Evolutionary conservation across 768 basidiomycete genomes (phyloP).

Genomic region (Lentinula lateritia): DNA sequence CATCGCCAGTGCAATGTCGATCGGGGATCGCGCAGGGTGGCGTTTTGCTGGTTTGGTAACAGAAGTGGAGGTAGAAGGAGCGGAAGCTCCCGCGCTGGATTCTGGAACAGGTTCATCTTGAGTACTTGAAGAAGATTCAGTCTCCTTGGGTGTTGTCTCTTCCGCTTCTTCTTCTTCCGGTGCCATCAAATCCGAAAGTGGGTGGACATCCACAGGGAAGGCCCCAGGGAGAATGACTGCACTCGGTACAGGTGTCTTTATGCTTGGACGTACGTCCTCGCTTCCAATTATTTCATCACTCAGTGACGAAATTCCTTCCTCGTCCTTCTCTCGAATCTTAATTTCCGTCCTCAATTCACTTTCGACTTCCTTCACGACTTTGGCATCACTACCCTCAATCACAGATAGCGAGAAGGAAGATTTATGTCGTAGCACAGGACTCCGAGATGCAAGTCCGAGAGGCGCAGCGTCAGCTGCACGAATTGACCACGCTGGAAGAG

Average conservation of each 20-base stretch:
- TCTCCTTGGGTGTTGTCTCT: not conserved
- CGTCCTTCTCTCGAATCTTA: slow-evolving; percentile 1
- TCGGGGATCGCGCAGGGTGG: slow-evolving; percentile 32
- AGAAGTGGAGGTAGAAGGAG: slow-evolving; percentile 9
- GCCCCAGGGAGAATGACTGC: slow-evolving; percentile 21
- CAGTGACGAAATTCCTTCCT: not conserved
- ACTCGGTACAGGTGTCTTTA: not conserved
- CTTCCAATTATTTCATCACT: not conserved
- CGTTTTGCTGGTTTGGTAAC: slow-evolving; percentile 10
- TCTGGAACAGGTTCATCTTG: not conserved
- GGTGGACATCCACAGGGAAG: slow-evolving; percentile 18
- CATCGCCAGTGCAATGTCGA: slow-evolving; percentile 74
- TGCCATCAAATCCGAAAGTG: not conserved
- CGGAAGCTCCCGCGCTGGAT: not conserved
- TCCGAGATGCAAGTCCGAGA: slow-evolving; percentile 24
- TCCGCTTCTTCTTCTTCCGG: not conserved
- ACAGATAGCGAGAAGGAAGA: not conserved
- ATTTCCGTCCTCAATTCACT: not conserved
- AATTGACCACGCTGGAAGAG: slow-evolving; percentile 31
- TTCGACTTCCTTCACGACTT: not conserved
- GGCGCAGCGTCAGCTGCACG: slow-evolving; percentile 38
- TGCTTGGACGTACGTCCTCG: not conserved
- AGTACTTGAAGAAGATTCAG: slow-evolving; percentile 2
- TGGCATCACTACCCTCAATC: not conserved
- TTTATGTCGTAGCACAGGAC: not conserved